Conservation (phyloP, 2,329 filamentous ascomycete species). For the Cytospora schulzeri region DNA sequence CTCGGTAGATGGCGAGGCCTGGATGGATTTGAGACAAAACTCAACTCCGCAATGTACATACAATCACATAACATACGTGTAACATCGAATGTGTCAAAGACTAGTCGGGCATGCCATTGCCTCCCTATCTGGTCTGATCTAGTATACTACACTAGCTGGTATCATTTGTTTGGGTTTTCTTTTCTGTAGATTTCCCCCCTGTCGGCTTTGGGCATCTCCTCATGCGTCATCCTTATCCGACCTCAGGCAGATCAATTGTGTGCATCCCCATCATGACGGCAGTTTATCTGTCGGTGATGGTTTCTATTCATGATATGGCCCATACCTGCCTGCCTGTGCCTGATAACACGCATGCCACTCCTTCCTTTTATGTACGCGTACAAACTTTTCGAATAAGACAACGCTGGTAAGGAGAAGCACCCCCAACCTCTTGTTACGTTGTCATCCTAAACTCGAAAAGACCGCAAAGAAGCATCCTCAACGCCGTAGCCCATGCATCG, state of each 20-base stretch:
- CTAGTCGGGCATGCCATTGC: not conserved
- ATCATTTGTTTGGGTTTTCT: conserved; percentile 17
- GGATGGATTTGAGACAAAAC: not conserved
- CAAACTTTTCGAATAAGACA: not conserved
- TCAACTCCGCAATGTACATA: not conserved
- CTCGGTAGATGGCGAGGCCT: not conserved
- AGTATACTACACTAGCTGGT: conserved; percentile 13
- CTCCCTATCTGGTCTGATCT: not conserved
- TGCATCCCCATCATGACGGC: not conserved
- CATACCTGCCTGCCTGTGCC: not conserved
- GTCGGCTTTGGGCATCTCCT: too few species aligned
- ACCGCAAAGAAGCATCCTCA: conserved; percentile 11
- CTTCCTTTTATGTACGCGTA: not conserved
- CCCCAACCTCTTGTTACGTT: not conserved
- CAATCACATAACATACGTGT: not conserved
- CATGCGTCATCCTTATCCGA: not conserved
- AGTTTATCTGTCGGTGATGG: not conserved
- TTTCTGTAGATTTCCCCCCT: not conserved
- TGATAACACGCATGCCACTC: not conserved
- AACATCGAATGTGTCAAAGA: not conserved
- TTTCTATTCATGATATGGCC: conserved; percentile 3
- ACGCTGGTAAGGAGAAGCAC: not conserved
- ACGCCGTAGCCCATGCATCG: conserved; percentile 27
- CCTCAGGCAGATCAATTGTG: not conserved
- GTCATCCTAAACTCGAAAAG: not conserved